Evolutionary conservation across 768 basidiomycete species (phyloP).

Genomic region (Collybiopsis confluens): DNA sequence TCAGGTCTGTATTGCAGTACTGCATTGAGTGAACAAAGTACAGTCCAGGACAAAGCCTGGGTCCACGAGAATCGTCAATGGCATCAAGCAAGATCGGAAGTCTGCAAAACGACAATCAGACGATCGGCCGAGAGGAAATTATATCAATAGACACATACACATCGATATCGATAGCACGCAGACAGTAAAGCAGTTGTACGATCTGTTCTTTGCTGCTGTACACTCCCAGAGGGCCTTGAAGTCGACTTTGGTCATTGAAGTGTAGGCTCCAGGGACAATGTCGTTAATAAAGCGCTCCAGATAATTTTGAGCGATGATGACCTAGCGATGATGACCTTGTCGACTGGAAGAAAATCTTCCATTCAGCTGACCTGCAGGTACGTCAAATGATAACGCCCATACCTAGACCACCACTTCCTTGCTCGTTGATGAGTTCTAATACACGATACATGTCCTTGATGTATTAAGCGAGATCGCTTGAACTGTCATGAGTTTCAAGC

Average conservation of each 20-base stretch:
- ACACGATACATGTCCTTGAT: constrained; percentile 48
- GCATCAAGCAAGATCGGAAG: constrained; percentile 14
- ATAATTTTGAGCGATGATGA: too few species aligned
- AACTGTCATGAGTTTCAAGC: too few species aligned
- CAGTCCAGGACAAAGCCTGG: constrained; percentile 45
- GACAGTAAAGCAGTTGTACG: constrained; percentile 35
- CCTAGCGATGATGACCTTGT: constrained; percentile 60
- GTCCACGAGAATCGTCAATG: constrained; percentile 15
- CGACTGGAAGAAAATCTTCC: constrained; percentile 41
- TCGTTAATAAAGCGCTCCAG: constrained; percentile 44
- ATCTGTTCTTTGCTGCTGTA: constrained; percentile 55
- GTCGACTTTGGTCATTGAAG: constrained; percentile 50
- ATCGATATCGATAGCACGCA: constrained; percentile 30
- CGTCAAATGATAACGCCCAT: neutral
- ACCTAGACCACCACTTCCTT: constrained; percentile 41
- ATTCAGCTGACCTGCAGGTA: neutral
- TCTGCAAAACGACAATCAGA: constrained; percentile 9
- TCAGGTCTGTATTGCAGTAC: too few species aligned
- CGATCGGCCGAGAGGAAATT: too few species aligned
- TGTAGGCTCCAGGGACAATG: constrained; percentile 47
- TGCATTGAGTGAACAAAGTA: constrained; percentile 42
- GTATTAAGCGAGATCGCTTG: constrained; percentile 15
- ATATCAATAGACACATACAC: constrained; percentile 40
- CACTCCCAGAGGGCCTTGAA: constrained; percentile 47
- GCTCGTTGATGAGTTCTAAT: constrained; percentile 49